Percentiles rank a stretch among this genome's conserved stretches.
Evolutionary conservation across 2,329 filamentous ascomycete species (phyloP).

Genomic region (Alternaria sp.): DNA sequence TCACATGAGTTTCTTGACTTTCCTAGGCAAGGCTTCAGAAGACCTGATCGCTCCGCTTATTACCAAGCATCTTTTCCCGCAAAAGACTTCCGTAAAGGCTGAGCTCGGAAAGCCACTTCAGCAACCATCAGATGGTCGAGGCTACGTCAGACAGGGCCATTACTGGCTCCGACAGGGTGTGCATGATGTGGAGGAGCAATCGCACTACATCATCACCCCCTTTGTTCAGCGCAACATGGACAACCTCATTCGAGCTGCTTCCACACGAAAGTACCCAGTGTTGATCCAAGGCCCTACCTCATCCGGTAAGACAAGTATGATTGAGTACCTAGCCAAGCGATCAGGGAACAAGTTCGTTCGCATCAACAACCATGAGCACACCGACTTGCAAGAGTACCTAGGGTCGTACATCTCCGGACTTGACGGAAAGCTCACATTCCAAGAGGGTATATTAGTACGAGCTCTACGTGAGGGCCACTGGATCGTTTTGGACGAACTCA

Average conservation of each 20-base stretch:
- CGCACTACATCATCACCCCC: slow-evolving; percentile 94
- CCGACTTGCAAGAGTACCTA: slow-evolving; percentile 95
- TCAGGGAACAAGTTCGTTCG: slow-evolving; percentile 97
- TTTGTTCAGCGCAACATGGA: slow-evolving; percentile 95
- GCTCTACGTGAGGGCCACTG: slow-evolving; percentile 92
- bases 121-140: slow-evolving; percentile 74
- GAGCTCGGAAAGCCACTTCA: slow-evolving; percentile 80
- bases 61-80: slow-evolving; percentile 77
- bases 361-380: slow-evolving; percentile 99
- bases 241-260: slow-evolving; percentile 91
- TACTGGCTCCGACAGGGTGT: slow-evolving; percentile 88
- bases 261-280: slow-evolving; percentile 89
- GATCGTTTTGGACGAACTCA: slow-evolving; percentile 98
- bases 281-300: slow-evolving; percentile 97
- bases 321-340: slow-evolving; percentile 95
- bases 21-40: slow-evolving; percentile 83
- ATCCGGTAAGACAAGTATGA: slow-evolving; percentile 98
- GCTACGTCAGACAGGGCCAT: slow-evolving; percentile 84
- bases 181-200: slow-evolving; percentile 70
- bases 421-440: slow-evolving; percentile 85
- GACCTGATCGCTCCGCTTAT: slow-evolving; percentile 79
- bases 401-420: slow-evolving; percentile 89
- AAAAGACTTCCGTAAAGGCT: slow-evolving; percentile 70
- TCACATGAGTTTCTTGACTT: slow-evolving; percentile 95
- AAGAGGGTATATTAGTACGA: slow-evolving; percentile 92